Percentiles rank a stretch among this genome's conserved stretches.
These are phyloP conservation scores for Ricinus communis DNA, from an alignment of 345 rosid genomes.

Conservation along the genomic window DNA sequence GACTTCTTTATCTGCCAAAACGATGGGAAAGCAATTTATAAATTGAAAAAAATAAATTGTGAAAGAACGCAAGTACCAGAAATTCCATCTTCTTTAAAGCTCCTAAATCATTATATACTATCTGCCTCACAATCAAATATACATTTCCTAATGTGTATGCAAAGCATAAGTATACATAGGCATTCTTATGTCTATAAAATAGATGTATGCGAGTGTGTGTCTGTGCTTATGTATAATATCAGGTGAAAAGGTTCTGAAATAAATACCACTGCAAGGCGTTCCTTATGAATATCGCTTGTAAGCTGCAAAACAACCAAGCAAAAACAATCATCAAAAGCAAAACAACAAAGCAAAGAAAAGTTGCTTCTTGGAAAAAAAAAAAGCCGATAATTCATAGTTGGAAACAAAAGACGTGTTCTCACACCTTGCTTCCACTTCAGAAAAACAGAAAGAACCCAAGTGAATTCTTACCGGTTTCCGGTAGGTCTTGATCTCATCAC, in stretches of 20 bases:
- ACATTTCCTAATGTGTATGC: not conserved
- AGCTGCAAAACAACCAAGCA: conserved; percentile 42
- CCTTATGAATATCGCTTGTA: conserved; percentile 80
- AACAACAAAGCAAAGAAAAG: not conserved
- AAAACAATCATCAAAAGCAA: conserved; percentile 14
- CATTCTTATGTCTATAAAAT: not conserved
- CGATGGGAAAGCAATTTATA: not conserved
- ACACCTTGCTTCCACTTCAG: not conserved
- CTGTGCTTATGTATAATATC: not conserved
- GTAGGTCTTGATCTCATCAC: conserved; percentile 87
- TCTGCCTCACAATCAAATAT: not conserved
- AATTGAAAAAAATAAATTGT: not conserved
- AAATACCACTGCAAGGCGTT: conserved; percentile 73
- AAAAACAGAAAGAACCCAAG: conserved; percentile 10
- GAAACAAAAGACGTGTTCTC: not conserved
- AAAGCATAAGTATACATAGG: not conserved
- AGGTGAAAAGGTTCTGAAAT: not conserved
- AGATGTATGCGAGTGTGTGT: not conserved
- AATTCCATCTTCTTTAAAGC: not conserved
- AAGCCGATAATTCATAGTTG: not conserved
- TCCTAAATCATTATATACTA: not conserved
- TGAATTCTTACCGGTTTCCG: conserved; percentile 63
- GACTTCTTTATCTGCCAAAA: conserved; percentile 74
- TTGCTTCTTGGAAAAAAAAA: not conserved
- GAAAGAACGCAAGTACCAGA: not conserved